Base-by-base conservation (phyloP, 768 basidiomycete species). In the Lentinula sp. region DNA sequence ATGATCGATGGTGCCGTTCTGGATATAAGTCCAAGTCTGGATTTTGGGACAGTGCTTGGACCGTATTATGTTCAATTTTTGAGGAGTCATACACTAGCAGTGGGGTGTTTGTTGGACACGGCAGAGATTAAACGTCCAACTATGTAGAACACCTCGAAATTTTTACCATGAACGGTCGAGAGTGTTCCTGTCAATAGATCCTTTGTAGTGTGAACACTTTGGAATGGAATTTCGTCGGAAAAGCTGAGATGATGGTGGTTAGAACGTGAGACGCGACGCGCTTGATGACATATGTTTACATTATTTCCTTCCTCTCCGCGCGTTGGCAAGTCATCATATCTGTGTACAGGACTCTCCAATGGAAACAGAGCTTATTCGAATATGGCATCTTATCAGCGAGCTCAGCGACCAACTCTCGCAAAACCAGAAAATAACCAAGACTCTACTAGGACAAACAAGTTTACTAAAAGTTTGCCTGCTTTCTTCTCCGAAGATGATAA, bases 311-410 rank as follows among this genome's bases (percentile, higher is more conserved):
- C 33, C 37, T 41, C n/a, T 4, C 53, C 53, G 18, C 9, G 12
- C 28, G 28, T n/a, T n/a, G n/a, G 6, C 37, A 15, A 9, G 1
- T 48, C 6, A 4, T n/a, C n/a, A n/a, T 18, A 4, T 18, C n/a
- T n/a, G 6, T n/a, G 6, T 28, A 59, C 20, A 55, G 20, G 8
- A 7, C 45, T 12, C 57, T 62, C 62, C 64, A 70, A 84, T 88
- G 83, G 89, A 90, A 65, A 78, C 71, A 64, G 92, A 93, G 56
- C 81, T 92, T 55, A 69, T 88, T 48, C 81, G 88, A 23, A 83
- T 91, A 53, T 93, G 89, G 87, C 83, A 86, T 62, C 81, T 95
- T 65, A 80, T 95, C 2, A 81, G 85, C 61, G 93, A 95, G 68
- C 84, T 95, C 68, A 85, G 86, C 68, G 88, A 91, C 37, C 92